A percentile compares a stretch with the other conserved stretches of the same genome.
Conservation (phyloP, 2,329 filamentous ascomycete genomes). For the Ophiostoma novo-ulmi region DNA sequence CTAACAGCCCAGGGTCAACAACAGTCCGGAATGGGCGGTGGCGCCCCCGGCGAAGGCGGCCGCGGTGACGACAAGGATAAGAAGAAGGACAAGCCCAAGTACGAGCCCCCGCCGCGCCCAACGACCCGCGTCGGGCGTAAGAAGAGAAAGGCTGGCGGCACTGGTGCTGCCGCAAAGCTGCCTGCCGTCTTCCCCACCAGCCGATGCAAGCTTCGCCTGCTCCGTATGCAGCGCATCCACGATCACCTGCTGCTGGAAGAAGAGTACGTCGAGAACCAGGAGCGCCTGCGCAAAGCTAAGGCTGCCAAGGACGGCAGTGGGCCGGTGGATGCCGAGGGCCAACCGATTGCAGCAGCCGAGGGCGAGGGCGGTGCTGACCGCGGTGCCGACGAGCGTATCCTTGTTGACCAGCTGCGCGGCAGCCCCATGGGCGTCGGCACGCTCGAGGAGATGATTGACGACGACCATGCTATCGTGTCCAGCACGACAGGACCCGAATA, state of each 20-base stretch:
- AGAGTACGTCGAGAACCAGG: constrained; percentile 98
- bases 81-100: constrained; percentile 99
- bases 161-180: constrained; percentile 91
- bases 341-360: constrained; percentile 48
- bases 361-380: constrained; percentile 52
- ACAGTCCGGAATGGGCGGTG: constrained; percentile 80
- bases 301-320: constrained; percentile 64
- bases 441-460: constrained; percentile 96
- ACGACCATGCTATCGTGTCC: constrained; percentile 97
- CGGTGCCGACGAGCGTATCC: constrained; percentile 87
- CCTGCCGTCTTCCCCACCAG: constrained; percentile 91
- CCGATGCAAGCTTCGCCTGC: constrained; percentile 91
- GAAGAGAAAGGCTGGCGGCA: constrained; percentile 94
- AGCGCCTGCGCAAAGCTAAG: constrained; percentile 89
- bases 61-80: constrained; percentile 85
- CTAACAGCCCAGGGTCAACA: constrained; percentile 60
- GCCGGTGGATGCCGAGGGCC: constrained; percentile 59
- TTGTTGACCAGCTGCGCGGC: constrained; percentile 96
- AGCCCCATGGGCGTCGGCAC: constrained; percentile 98
- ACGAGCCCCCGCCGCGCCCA: constrained; percentile 93
- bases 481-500: constrained; percentile 97
- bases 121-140: constrained; percentile 95
- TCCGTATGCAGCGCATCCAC: constrained; percentile 98
- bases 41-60: constrained; percentile 59
- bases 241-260: constrained; percentile 95